These are phyloP conservation scores for Rhizodiscina lignyota DNA, from an alignment of 495 filamentous ascomycete species.

Conservation along the genomic window DNA sequence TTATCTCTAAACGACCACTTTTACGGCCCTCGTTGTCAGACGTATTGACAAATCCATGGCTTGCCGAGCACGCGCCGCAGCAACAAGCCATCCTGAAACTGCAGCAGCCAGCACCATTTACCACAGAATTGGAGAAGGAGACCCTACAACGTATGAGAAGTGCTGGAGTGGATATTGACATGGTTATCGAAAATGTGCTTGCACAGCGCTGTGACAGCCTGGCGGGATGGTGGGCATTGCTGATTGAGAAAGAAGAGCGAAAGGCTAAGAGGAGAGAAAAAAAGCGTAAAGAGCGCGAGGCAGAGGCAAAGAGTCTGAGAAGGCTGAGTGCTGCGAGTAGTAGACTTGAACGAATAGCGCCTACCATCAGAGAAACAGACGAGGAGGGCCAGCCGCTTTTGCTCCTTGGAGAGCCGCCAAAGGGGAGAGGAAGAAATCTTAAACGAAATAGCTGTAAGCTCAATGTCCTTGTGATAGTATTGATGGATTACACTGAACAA, in stretches of 20 bases:
- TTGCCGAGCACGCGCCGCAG: slow-evolving; percentile 71
- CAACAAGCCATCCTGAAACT: slow-evolving; percentile 84
- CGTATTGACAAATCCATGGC: slow-evolving; percentile 75
- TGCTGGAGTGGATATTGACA: slow-evolving; percentile 86
- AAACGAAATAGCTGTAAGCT: slow-evolving; percentile 14
- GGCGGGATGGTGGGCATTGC: slow-evolving; percentile 89
- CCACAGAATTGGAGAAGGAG: slow-evolving; percentile 77
- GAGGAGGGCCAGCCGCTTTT: slow-evolving; percentile 40
- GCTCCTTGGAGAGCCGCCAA: slow-evolving; percentile 20
- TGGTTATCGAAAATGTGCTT: slow-evolving; percentile 85
- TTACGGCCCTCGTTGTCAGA: slow-evolving; percentile 74
- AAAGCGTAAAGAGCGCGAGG: slow-evolving; percentile 71
- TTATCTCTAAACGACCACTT: slow-evolving; percentile 80
- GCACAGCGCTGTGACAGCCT: slow-evolving; percentile 76
- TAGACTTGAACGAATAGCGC: slow-evolving; percentile 61
- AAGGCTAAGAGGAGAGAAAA: slow-evolving; percentile 72
- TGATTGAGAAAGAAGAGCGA: slow-evolving; percentile 90
- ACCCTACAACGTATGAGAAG: slow-evolving; percentile 86
- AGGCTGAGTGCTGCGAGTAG: slow-evolving; percentile 76
- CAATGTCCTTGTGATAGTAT: slow-evolving; percentile 6
- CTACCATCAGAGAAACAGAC: slow-evolving; percentile 55
- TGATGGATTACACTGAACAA: slow-evolving; percentile 11
- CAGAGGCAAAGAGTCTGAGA: slow-evolving; percentile 61
- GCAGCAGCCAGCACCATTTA: slow-evolving; percentile 69
- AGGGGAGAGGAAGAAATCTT: slow-evolving; percentile 19